Percentiles rank a stretch among this genome's conserved stretches.
Evolutionary conservation across 352 stramenopile species (phyloP).

Genomic region (Pythium diclinum): DNA sequence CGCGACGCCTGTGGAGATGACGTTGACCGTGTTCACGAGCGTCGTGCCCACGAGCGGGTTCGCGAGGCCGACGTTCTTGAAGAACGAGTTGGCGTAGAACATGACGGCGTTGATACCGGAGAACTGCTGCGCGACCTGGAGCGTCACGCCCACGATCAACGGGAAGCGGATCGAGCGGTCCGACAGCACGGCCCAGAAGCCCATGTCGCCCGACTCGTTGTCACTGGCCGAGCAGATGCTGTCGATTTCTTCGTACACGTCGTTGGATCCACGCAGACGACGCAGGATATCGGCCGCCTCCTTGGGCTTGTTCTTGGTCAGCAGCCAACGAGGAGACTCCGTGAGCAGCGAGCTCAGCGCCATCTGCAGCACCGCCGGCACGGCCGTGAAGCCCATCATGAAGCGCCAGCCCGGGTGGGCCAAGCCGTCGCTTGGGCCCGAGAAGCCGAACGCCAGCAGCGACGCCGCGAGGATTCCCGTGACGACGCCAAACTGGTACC

Average conservation of each 20-base stretch:
- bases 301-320: constrained; percentile 44
- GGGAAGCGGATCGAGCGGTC: constrained; percentile 40
- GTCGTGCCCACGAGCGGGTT: constrained; percentile 40
- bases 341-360: constrained; percentile 38
- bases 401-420: constrained; percentile 40
- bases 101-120: constrained; percentile 48
- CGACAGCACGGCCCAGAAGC: constrained; percentile 37
- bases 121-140: constrained; percentile 44
- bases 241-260: constrained; percentile 53
- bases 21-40: constrained; percentile 39
- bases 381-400: constrained; percentile 41
- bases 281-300: constrained; percentile 44
- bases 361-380: constrained; percentile 40
- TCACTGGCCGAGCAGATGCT: constrained; percentile 47
- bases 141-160: constrained; percentile 35
- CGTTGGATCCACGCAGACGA: constrained; percentile 39
- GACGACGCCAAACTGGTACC: constrained; percentile 48
- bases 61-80: constrained; percentile 36
- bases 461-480: constrained; percentile 38
- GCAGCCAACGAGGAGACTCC: constrained; percentile 40
- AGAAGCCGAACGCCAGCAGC: constrained; percentile 44
- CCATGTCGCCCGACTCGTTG: constrained; percentile 45
- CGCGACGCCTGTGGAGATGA: constrained; percentile 44
- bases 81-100: constrained; percentile 50
- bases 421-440: constrained; percentile 30